Percentiles rank a stretch among this genome's conserved stretches.
phyloP scores from a whole-genome alignment of 306 rosid species.

The Senna tora region DNA sequence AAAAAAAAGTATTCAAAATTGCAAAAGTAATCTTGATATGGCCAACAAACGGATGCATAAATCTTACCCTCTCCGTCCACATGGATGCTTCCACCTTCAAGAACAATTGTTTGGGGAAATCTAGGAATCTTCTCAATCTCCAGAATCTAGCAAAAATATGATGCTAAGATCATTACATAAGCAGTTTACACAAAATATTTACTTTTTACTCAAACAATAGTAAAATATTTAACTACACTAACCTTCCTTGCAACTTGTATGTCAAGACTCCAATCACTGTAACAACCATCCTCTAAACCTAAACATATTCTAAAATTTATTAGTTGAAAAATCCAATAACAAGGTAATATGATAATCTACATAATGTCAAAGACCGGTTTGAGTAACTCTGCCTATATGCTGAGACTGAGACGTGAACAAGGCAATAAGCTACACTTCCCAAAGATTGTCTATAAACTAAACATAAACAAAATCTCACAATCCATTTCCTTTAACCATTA shows the following conservation, averaged over 20 bases:
- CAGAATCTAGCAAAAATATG: conserved; percentile 63
- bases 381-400: not conserved
- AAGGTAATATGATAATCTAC: not conserved
- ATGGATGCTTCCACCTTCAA: conserved; percentile 99
- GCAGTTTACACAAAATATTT: not conserved
- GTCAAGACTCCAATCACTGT: conserved; percentile 80
- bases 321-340: conserved; percentile 24
- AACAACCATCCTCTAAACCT: conserved; percentile 85
- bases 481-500: not conserved
- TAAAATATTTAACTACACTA: conserved; percentile 9
- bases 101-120: conserved; percentile 68
- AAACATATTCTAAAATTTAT: conserved; percentile 26
- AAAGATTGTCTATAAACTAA: not conserved
- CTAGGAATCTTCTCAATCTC: conserved; percentile 71
- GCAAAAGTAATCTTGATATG: too few relatives aligned
- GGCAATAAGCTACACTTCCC: not conserved
- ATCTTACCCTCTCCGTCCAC: conserved; percentile 95
- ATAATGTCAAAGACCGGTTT: not conserved
- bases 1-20: not conserved
- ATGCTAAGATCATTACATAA: conserved; percentile 27
- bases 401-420: too few relatives aligned
- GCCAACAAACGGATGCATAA: conserved; percentile 16
- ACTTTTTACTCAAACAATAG: not conserved
- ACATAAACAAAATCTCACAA: not conserved
- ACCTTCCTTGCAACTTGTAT: conserved; percentile 76